These are phyloP conservation scores for Scheffersomyces segobiensis DNA, from an alignment of 1,139 yeast species.

Conservation along the genomic window DNA sequence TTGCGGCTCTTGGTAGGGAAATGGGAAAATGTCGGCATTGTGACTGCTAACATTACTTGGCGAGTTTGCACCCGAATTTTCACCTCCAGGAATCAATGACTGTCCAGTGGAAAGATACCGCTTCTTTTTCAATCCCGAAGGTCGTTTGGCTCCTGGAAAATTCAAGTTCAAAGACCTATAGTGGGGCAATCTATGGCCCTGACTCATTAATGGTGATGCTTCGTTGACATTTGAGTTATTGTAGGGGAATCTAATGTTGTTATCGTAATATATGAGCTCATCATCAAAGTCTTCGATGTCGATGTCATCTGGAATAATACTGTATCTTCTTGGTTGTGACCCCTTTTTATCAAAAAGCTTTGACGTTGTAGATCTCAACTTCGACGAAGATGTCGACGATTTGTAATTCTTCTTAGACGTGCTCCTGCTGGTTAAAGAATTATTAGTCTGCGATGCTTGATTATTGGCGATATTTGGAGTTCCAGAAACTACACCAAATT, in stretches of 20 bases:
- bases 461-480: background rate
- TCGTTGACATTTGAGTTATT: constrained; percentile 30
- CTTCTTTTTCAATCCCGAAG: constrained; percentile 28
- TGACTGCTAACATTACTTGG: constrained; percentile 11
- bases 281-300: constrained; percentile 68
- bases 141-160: constrained; percentile 26
- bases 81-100: constrained; percentile 14
- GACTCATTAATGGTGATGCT: constrained; percentile 32
- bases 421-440: constrained; percentile 25
- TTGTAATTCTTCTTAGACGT: constrained; percentile 27
- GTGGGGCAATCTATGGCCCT: constrained; percentile 40
- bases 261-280: constrained; percentile 51
- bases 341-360: constrained; percentile 71
- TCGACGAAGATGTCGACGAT: constrained; percentile 36
- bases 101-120: constrained; percentile 41
- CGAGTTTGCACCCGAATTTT: constrained; percentile 4
- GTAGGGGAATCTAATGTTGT: constrained; percentile 42
- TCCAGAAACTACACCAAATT: background rate
- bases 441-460: constrained; percentile 2
- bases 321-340: constrained; percentile 68
- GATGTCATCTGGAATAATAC: constrained; percentile 69
- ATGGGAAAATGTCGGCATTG: constrained; percentile 45
- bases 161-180: constrained; percentile 44
- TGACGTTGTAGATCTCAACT: constrained; percentile 66
- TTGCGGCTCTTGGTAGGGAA: constrained; percentile 52